A percentile compares a stretch with the other conserved stretches of the same genome.
phyloP scores from a whole-genome alignment of 345 rosid genomes.

The Psidium friedrichsthalianum region DNA sequence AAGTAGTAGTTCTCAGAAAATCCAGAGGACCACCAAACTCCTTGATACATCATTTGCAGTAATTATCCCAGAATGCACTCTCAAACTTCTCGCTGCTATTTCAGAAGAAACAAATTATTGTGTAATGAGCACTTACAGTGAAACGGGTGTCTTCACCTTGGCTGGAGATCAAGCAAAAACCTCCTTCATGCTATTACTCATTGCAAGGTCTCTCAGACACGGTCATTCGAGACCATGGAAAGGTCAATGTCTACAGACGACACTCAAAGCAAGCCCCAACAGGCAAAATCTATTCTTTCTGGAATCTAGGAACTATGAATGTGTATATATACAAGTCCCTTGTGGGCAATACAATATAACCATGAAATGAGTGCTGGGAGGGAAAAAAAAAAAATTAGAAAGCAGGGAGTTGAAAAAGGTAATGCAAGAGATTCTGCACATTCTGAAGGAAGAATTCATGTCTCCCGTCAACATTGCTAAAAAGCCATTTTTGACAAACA shows the following conservation, averaged over 20 bases:
- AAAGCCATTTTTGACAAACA: background rate
- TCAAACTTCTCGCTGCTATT: background rate
- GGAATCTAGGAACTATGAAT: conserved; percentile 2
- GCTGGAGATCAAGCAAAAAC: background rate
- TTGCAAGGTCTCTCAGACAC: background rate
- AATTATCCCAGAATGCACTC: background rate
- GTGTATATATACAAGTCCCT: background rate
- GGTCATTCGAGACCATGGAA: background rate
- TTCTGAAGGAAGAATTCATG: background rate
- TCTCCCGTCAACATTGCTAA: background rate
- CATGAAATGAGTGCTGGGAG: background rate
- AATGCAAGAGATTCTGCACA: background rate
- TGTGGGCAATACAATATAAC: background rate
- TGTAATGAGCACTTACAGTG: background rate
- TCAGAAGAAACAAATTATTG: background rate
- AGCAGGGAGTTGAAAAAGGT: background rate
- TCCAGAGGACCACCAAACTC: background rate
- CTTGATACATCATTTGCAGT: background rate
- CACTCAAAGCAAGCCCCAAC: background rate
- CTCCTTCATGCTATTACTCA: background rate
- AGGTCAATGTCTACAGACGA: background rate
- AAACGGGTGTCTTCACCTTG: background rate
- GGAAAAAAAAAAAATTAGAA: background rate
- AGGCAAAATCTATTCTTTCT: background rate
- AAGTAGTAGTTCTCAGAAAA: background rate